phyloP scores from a whole-genome alignment of 2,329 filamentous ascomycete species.

The Hymenoscyphus repandus region DNA sequence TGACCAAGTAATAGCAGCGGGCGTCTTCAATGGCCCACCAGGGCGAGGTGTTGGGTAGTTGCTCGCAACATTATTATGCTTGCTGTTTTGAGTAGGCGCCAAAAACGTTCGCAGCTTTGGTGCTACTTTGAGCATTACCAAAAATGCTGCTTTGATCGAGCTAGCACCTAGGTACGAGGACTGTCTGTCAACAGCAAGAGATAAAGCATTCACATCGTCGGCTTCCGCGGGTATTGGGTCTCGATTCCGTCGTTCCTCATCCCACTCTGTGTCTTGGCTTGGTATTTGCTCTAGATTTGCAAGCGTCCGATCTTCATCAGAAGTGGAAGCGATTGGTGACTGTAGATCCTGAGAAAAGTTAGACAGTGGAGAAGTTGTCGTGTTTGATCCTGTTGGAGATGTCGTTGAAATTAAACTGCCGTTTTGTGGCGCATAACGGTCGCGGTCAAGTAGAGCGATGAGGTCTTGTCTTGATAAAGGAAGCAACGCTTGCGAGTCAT shows the following conservation, averaged over 20 bases:
- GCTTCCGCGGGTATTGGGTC: constrained; percentile 58
- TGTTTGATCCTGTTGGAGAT: constrained; percentile 49
- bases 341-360: constrained; percentile 41
- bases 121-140: constrained; percentile 57
- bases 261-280: constrained; percentile 57
- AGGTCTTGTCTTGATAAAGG: constrained; percentile 55
- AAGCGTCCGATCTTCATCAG: constrained; percentile 41
- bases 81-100: constrained; percentile 23
- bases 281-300: constrained; percentile 64
- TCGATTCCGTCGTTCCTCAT: constrained; percentile 53
- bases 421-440: constrained; percentile 29
- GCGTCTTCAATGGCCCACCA: constrained; percentile 31
- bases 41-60: constrained; percentile 30
- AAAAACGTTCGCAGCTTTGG: constrained; percentile 45
- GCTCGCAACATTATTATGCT: constrained; percentile 18
- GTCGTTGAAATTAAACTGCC: constrained; percentile 33
- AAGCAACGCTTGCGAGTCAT: constrained; percentile 46
- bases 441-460: constrained; percentile 46
- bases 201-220: constrained; percentile 67
- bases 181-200: constrained; percentile 51
- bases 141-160: constrained; percentile 68
- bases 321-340: constrained; percentile 45
- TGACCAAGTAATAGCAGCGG: constrained; percentile 45
- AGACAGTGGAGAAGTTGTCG: constrained; percentile 36
- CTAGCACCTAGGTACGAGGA: constrained; percentile 68